Evolutionary conservation across 2,329 filamentous ascomycete genomes (phyloP), one percentile per base, ranked within the genome.

Genomic region (Microascus cirrosus): DNA sequence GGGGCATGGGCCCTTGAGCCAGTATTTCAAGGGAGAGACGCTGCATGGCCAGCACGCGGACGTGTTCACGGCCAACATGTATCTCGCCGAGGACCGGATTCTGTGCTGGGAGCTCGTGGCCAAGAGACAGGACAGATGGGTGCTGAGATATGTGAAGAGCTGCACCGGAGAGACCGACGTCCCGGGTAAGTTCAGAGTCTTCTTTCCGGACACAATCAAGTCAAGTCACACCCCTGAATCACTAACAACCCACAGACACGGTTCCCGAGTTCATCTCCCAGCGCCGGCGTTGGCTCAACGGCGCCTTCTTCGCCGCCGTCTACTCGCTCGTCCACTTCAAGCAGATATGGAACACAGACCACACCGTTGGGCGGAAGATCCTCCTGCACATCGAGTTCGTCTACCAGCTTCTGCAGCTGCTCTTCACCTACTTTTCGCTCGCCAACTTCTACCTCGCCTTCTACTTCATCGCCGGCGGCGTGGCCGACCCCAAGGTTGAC

Each of bases 371-470:
- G 42, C 88, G 94, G 64, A 99, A 99, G 73, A 80, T 95, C 25
- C 80, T 99, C 36, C 82, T 99, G 56, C 92, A 96, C 71, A 84
- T 97, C 65, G 94, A 99, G 70, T 96, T 96, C 68, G 71, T 96
- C 64, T 99, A 99, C 72, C 94, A 99, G 70, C 87, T 95, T 69
- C 80, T 97, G 64, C 89, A 91, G 67, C 83, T 99, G 15, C 72
- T 95, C 61, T 99, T 99, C 76, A 99, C 94, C 53, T 99, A 90
- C 77, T 97, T 99, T 77, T 96, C 93, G 12, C 84, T 99, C 48
- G 92, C 93, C 71, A 99, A 99, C 77, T 99, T 97, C 78, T 99
- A 97, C 71, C 85, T 99, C 56, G 95, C 92, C 59, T 99, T 99
- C 75, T 99, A 92, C 80, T 99, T 99, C 76, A 87, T 99, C 63